A percentile compares a stretch with the other conserved stretches of the same genome.
These are phyloP conservation scores for Aegilops longissima DNA, from an alignment of 176 grass and related monocot genomes.

Conservation along the genomic window DNA sequence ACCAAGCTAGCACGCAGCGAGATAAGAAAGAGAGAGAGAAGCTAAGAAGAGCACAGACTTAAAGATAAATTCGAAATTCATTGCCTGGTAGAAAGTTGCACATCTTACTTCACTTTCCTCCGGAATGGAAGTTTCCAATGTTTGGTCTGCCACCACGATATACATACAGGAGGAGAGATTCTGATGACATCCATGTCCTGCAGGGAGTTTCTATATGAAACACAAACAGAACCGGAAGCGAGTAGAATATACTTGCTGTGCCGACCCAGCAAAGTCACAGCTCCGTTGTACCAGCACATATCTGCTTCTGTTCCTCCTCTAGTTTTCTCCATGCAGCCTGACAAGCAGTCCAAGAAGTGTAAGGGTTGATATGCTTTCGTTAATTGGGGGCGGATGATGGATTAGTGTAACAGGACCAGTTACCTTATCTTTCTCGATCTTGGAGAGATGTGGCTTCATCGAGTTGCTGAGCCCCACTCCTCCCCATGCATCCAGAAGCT, in stretches of 20 bases:
- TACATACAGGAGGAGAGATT: slow-evolving; percentile 10
- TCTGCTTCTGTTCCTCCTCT: slow-evolving; percentile 57
- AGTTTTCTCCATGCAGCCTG: slow-evolving; percentile 72
- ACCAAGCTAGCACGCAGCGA: not conserved
- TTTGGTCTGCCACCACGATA: not conserved
- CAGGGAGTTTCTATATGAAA: slow-evolving; percentile 14
- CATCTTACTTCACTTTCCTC: not conserved
- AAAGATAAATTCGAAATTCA: not conserved
- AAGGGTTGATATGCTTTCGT: not conserved
- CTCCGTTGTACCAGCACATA: not conserved
- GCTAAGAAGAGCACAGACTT: not conserved
- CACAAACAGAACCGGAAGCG: not conserved
- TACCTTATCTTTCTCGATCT: slow-evolving; percentile 89
- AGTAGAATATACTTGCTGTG: not conserved
- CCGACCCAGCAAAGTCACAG: not conserved
- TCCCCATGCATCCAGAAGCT: slow-evolving; percentile 78
- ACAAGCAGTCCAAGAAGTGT: slow-evolving; percentile 26
- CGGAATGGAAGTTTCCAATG: slow-evolving; percentile 6
- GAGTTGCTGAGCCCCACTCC: slow-evolving; percentile 70
- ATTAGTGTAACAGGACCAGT: not conserved
- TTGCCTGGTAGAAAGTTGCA: slow-evolving; percentile 11
- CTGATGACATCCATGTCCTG: not conserved
- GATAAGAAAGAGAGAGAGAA: not conserved
- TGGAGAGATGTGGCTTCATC: slow-evolving; percentile 72
- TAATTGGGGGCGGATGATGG: not conserved